Evolutionary conservation across 2,329 filamentous ascomycete species (phyloP).

Genomic region (Lasiodiplodia sp.): DNA sequence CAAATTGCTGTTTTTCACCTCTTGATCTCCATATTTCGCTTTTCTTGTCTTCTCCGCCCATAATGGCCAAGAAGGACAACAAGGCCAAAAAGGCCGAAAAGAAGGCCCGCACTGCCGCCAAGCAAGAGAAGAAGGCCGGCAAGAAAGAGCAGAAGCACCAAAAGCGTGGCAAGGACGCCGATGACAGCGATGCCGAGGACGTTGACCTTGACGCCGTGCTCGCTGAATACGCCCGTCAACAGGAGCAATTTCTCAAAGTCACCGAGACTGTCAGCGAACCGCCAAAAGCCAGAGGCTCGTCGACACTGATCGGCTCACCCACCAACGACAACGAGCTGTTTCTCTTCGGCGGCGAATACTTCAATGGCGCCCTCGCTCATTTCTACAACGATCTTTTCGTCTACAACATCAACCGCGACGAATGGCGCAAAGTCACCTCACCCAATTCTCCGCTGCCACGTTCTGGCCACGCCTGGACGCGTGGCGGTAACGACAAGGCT

Average conservation of each 20-base stretch:
- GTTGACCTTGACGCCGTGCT: constrained; percentile 92
- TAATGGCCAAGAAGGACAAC: constrained; percentile 61
- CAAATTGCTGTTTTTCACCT: neutral
- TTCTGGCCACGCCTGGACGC: constrained; percentile 93
- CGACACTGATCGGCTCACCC: constrained; percentile 84
- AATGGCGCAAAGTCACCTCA: constrained; percentile 89
- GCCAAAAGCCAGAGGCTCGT: constrained; percentile 79
- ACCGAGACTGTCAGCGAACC: constrained; percentile 79
- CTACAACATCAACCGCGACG: constrained; percentile 80
- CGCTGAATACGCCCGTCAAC: constrained; percentile 87
- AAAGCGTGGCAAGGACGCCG: constrained; percentile 69
- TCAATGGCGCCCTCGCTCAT: constrained; percentile 83
- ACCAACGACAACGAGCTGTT: constrained; percentile 87
- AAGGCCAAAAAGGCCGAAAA: constrained; percentile 60
- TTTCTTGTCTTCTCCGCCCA: neutral
- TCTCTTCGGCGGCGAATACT: constrained; percentile 94
- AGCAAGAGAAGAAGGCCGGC: constrained; percentile 83
- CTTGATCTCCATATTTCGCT: neutral
- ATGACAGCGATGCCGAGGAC: constrained; percentile 89
- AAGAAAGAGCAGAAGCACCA: constrained; percentile 82
- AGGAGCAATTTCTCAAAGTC: constrained; percentile 93
- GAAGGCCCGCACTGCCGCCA: constrained; percentile 66
- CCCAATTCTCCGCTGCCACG: constrained; percentile 91
- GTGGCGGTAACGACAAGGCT: constrained; percentile 82
- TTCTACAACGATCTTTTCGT: constrained; percentile 74